phyloP scores from a whole-genome alignment of 2,329 filamentous ascomycete genomes.

The Pseudogymnoascus sp. region DNA sequence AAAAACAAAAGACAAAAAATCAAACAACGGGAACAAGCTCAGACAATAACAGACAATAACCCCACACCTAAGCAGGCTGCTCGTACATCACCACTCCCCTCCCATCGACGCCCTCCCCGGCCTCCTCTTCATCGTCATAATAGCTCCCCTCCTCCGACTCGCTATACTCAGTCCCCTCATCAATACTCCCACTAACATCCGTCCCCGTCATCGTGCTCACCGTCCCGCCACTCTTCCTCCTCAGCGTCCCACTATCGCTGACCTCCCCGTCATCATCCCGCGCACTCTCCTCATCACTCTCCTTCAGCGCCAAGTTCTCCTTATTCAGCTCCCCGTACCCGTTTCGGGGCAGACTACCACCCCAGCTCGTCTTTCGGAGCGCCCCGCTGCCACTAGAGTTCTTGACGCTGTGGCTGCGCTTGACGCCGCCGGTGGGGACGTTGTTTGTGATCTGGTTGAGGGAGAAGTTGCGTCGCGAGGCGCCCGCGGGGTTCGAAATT shows the following conservation, averaged over 20 bases:
- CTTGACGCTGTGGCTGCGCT: constrained; percentile 72
- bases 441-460: constrained; percentile 85
- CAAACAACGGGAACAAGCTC: not conserved
- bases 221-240: constrained; percentile 28
- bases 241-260: constrained; percentile 24
- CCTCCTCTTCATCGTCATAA: not conserved
- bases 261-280: constrained; percentile 16
- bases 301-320: constrained; percentile 56
- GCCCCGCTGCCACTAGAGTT: constrained; percentile 44
- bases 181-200: constrained; percentile 23
- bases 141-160: not conserved
- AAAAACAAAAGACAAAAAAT: not conserved
- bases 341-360: constrained; percentile 34
- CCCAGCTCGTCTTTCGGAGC: constrained; percentile 65
- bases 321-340: constrained; percentile 49
- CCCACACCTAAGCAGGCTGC: constrained; percentile 4
- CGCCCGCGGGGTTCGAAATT: constrained; percentile 40
- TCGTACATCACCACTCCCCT: not conserved
- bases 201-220: constrained; percentile 23
- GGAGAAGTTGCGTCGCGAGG: constrained; percentile 75
- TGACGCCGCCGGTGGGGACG: constrained; percentile 52
- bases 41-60: not conserved
- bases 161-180: constrained; percentile 25
- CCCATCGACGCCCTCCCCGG: not conserved
- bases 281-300: constrained; percentile 47